phyloP scores from a whole-genome alignment of 2,329 filamentous ascomycete species.

The Trichoderma simmonsii region DNA sequence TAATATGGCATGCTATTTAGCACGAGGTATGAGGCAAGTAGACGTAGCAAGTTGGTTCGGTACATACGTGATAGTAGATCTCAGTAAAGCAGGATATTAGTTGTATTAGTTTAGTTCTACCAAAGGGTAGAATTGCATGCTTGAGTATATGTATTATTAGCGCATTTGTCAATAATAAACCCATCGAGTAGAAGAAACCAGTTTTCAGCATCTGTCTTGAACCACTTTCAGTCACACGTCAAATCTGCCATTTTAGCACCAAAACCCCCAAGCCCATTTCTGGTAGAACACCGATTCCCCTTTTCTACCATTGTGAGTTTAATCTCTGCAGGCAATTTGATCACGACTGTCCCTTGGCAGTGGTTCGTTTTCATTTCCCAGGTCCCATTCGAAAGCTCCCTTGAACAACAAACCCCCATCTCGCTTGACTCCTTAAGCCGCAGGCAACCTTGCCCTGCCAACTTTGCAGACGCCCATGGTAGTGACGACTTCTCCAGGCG shows the following conservation, averaged over 20 bases:
- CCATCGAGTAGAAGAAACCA: background rate
- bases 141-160: background rate
- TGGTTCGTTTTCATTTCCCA: background rate
- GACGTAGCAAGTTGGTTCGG: background rate
- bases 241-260: background rate
- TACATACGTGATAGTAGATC: background rate
- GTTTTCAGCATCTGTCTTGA: background rate
- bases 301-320: too few relatives aligned
- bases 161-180: background rate
- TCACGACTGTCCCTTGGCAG: too few relatives aligned
- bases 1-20: background rate
- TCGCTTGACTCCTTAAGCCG: background rate
- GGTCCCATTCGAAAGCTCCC: background rate
- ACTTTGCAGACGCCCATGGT: slow-evolving; percentile 28
- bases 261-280: background rate
- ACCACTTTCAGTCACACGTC: background rate
- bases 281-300: background rate
- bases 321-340: background rate
- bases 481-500: slow-evolving; percentile 38
- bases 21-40: background rate
- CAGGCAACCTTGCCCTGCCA: background rate
- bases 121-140: background rate
- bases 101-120: background rate
- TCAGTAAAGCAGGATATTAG: background rate
- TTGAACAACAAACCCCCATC: background rate